A percentile compares a stretch with the other conserved stretches of the same genome.
Conservation (phyloP, 2,329 filamentous ascomycete species). For the Botrytis galanthina region DNA sequence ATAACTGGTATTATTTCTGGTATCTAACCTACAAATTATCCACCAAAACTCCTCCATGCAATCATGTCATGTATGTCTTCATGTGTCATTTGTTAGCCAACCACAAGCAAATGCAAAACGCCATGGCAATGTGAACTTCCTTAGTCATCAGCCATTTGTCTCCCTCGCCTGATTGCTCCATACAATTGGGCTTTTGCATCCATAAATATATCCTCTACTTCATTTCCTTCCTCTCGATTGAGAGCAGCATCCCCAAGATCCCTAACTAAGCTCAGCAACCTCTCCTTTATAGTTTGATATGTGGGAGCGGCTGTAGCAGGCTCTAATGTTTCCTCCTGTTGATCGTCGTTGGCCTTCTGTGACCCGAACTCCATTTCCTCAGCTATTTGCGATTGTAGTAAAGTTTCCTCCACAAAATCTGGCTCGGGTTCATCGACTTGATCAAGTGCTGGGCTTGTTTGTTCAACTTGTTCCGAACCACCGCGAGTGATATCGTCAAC, state of each 20-base stretch:
- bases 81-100: slow-evolving; percentile 7
- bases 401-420: slow-evolving; percentile 17
- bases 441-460: not conserved
- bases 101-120: slow-evolving; percentile 23
- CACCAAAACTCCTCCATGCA: slow-evolving; percentile 13
- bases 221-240: slow-evolving; percentile 62
- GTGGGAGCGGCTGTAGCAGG: slow-evolving; percentile 27
- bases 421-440: not conserved
- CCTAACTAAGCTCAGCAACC: slow-evolving; percentile 56
- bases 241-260: slow-evolving; percentile 59
- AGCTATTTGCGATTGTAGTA: slow-evolving; percentile 19
- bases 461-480: not conserved
- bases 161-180: slow-evolving; percentile 62
- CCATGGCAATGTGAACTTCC: slow-evolving; percentile 28
- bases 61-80: slow-evolving; percentile 14
- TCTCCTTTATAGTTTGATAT: slow-evolving; percentile 50
- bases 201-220: slow-evolving; percentile 76
- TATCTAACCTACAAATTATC: slow-evolving; percentile 16
- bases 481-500: slow-evolving; percentile 11
- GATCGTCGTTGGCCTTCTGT: not conserved
- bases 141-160: slow-evolving; percentile 30
- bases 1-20: slow-evolving; percentile 1
- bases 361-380: slow-evolving; percentile 11
- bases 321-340: not conserved
- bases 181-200: slow-evolving; percentile 74